A percentile compares a stretch with the other conserved stretches of the same genome.
phyloP scores from a whole-genome alignment of 106 monocot species.

The Xerophyta viscosa region DNA sequence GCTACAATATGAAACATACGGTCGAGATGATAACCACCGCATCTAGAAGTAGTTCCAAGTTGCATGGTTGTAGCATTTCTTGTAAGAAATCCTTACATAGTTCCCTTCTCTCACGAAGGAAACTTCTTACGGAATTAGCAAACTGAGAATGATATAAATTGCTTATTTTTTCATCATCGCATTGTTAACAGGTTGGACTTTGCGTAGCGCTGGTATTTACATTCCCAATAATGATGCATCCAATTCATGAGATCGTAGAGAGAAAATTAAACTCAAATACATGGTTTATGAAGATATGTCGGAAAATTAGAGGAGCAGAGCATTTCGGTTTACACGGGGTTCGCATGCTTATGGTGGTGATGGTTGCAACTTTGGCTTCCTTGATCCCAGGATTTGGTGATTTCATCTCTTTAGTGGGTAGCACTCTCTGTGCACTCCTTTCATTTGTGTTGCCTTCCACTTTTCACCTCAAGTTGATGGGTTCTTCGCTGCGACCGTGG shows the following conservation, averaged over 20 bases:
- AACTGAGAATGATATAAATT: too few relatives aligned
- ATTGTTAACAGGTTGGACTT: slow-evolving; percentile 71
- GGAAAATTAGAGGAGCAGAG: slow-evolving; percentile 22
- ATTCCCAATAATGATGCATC: slow-evolving; percentile 96
- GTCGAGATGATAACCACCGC: too few relatives aligned
- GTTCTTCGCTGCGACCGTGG: slow-evolving; percentile 33
- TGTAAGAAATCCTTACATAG: too few relatives aligned
- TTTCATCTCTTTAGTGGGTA: slow-evolving; percentile 76
- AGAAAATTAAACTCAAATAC: slow-evolving; percentile 32
- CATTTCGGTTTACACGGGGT: slow-evolving; percentile 28
- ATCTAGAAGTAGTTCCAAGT: too few relatives aligned
- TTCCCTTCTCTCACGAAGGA: too few relatives aligned
- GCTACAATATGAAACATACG: too few relatives aligned
- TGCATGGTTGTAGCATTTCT: too few relatives aligned
- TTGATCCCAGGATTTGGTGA: slow-evolving; percentile 75
- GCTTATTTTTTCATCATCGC: too few relatives aligned
- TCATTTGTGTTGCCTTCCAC: slow-evolving; percentile 80
- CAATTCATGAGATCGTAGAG: slow-evolving; percentile 78
- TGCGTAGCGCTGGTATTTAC: slow-evolving; percentile 80
- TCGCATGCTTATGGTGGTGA: slow-evolving; percentile 29
- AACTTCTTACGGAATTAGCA: too few relatives aligned
- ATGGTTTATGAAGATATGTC: slow-evolving; percentile 40
- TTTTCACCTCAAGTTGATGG: slow-evolving; percentile 69
- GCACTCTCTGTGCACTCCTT: slow-evolving; percentile 80
- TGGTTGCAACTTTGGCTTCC: slow-evolving; percentile 45